Evolutionary conservation across 1,284 basidiomycete species (phyloP).

Genomic region (Papiliotrema nemorosa): DNA sequence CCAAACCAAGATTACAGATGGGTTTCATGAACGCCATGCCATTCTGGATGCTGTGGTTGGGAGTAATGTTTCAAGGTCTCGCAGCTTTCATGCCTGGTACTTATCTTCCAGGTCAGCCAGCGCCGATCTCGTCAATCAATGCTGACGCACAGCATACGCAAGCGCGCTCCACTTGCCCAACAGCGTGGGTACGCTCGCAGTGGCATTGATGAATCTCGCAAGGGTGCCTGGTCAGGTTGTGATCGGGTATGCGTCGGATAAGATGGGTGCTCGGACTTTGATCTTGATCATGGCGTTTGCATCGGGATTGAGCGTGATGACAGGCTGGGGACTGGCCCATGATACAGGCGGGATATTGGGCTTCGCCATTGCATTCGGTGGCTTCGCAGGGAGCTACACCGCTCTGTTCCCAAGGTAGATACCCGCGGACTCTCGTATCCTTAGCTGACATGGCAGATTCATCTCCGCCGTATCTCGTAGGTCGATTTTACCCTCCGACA

Average conservation of each 20-base stretch:
- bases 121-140: neutral
- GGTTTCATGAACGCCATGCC: conserved; percentile 11
- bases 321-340: conserved; percentile 25
- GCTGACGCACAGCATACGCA: conserved; percentile 19
- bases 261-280: conserved; percentile 16
- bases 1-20: conserved; percentile 17
- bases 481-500: neutral
- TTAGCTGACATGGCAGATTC: conserved; percentile 14
- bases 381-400: conserved; percentile 28
- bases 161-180: conserved; percentile 17
- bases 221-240: conserved; percentile 27
- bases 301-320: conserved; percentile 18
- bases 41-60: conserved; percentile 26
- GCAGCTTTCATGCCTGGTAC: conserved; percentile 27
- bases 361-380: conserved; percentile 25
- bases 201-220: conserved; percentile 26
- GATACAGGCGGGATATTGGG: conserved; percentile 19
- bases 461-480: conserved; percentile 16
- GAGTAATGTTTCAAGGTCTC: conserved; percentile 22
- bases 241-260: conserved; percentile 21
- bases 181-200: conserved; percentile 20
- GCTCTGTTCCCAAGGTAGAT: conserved; percentile 22
- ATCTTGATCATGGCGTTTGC: conserved; percentile 22
- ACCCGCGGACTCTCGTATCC: too few relatives aligned
- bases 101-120: conserved; percentile 23